phyloP scores from a whole-genome alignment of 768 basidiomycete species.

The Tubosaeta sp. region DNA sequence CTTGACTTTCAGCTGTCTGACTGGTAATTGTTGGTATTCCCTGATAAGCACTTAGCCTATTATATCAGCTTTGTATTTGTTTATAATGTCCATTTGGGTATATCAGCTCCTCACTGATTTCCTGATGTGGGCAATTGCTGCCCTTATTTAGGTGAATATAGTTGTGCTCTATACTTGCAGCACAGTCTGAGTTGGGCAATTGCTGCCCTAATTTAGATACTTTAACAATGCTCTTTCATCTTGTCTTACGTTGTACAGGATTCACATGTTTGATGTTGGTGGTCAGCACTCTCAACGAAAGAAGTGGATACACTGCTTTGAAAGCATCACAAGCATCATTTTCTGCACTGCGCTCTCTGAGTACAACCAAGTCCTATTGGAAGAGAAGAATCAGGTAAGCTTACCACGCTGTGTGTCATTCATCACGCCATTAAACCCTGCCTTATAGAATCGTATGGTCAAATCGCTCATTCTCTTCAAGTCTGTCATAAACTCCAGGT shows the following conservation, averaged over 20 bases:
- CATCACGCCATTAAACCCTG: neutral
- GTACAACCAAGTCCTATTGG: conserved; percentile 69
- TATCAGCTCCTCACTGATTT: too few relatives aligned
- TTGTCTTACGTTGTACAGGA: conserved; percentile 24
- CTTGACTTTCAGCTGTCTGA: too few relatives aligned
- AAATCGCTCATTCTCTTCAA: conserved; percentile 76
- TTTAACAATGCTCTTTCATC: neutral
- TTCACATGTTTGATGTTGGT: conserved; percentile 76
- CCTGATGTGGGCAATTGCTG: too few relatives aligned
- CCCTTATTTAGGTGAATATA: too few relatives aligned
- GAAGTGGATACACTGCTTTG: conserved; percentile 80
- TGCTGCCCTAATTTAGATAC: too few relatives aligned
- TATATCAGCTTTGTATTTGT: too few relatives aligned
- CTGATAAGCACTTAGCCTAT: too few relatives aligned
- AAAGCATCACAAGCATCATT: conserved; percentile 76
- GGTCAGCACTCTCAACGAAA: conserved; percentile 79
- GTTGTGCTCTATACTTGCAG: too few relatives aligned
- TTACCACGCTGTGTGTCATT: neutral
- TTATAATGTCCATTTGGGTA: too few relatives aligned
- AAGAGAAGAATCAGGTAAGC: conserved; percentile 42
- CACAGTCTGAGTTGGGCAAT: too few relatives aligned
- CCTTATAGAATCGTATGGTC: conserved; percentile 62
- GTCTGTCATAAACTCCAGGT: conserved; percentile 73
- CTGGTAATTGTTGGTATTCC: too few relatives aligned
- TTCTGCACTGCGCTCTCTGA: conserved; percentile 74